A percentile compares a stretch with the other conserved stretches of the same genome.
These are phyloP conservation scores for Fusarium sp. DNA, from an alignment of 2,329 filamentous ascomycete species.

Conservation along the genomic window DNA sequence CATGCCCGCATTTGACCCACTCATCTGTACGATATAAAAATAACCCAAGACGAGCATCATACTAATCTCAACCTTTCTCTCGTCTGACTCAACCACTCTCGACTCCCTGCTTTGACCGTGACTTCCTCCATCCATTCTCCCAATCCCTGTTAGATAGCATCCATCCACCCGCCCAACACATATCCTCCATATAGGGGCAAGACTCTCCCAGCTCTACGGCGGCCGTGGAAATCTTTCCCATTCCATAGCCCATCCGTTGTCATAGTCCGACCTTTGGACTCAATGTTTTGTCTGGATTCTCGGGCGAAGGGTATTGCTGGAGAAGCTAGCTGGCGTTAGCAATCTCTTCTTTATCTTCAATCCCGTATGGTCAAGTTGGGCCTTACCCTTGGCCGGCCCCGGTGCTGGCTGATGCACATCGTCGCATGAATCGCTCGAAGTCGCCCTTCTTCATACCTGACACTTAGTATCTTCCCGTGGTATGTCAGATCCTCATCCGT, in stretches of 20 bases:
- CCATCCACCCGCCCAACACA: no score
- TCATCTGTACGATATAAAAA: no score
- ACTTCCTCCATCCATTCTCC: not conserved
- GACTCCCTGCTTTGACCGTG: not conserved
- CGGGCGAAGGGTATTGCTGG: not conserved
- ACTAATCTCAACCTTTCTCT: conserved; percentile 1
- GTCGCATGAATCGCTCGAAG: not conserved
- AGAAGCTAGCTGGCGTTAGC: not conserved
- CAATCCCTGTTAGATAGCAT: not conserved
- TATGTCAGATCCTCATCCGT: not conserved
- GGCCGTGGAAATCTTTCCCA: not conserved
- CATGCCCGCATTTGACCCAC: no score
- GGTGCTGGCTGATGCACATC: not conserved
- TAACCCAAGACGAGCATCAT: no score
- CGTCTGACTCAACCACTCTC: not conserved
- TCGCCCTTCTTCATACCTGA: conserved; percentile 1
- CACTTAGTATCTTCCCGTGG: not conserved
- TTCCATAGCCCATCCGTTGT: not conserved
- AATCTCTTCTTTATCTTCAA: not conserved
- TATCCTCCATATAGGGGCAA: not conserved
- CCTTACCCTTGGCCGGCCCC: not conserved
- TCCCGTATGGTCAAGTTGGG: not conserved
- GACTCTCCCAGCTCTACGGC: not conserved
- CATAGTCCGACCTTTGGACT: not conserved
- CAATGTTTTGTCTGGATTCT: not conserved